Percentiles rank a stretch among this genome's conserved stretches.
phyloP scores from a whole-genome alignment of 306 rosid genomes.

The Inga oerstediana region DNA sequence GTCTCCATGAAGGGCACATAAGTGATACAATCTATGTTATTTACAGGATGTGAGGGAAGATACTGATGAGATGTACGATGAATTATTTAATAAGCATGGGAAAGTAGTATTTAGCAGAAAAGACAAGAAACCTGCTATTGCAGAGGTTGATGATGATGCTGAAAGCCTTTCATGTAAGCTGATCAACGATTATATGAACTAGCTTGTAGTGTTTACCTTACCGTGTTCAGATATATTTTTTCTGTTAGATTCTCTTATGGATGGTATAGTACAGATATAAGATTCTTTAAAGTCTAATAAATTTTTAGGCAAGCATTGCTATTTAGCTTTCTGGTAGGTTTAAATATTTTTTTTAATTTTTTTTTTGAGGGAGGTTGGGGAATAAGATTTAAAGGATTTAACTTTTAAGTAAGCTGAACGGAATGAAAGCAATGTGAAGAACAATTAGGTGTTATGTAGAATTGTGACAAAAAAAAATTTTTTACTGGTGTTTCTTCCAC shows the following conservation, averaged over 20 bases:
- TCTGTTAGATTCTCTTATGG: background rate
- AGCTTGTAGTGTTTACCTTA: background rate
- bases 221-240: slow-evolving; percentile 5
- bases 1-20: slow-evolving; percentile 21
- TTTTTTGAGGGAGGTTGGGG: too few relatives aligned
- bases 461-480: background rate
- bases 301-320: background rate
- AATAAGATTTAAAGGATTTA: background rate
- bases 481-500: slow-evolving; percentile 2
- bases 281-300: slow-evolving; percentile 1
- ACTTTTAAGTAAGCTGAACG: slow-evolving; percentile 7
- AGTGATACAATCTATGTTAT: slow-evolving; percentile 14
- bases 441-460: background rate
- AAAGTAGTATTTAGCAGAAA: slow-evolving; percentile 74
- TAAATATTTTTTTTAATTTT: too few relatives aligned
- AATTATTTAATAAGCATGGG: slow-evolving; percentile 79
- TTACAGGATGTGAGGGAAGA: slow-evolving; percentile 77
- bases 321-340: background rate
- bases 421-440: slow-evolving; percentile 12
- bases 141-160: slow-evolving; percentile 88
- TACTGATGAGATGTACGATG: slow-evolving; percentile 85
- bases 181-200: slow-evolving; percentile 15
- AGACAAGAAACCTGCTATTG: slow-evolving; percentile 64
- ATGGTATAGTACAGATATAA: background rate
- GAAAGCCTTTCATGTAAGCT: slow-evolving; percentile 93